Evolutionary conservation across 345 rosid species (phyloP), one percentile per base, ranked within the genome.

Genomic region (Citrus australasica): DNA sequence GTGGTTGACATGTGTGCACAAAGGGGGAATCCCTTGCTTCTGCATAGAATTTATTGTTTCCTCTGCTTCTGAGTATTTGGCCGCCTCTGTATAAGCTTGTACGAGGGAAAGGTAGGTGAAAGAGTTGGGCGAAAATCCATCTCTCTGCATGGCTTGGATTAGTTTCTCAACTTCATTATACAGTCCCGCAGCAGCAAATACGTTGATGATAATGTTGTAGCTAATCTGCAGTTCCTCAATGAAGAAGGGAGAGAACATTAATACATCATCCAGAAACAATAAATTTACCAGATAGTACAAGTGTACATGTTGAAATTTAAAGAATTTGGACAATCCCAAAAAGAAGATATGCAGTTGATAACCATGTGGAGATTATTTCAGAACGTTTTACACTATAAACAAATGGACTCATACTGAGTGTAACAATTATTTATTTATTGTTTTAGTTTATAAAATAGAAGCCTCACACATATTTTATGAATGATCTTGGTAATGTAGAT

Each of bases 181-280:
- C 28, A 84, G 88, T 77, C 90, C 89, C 7, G 67, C 77, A n/a
- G 63, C 53, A 46, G 92, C 90, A 76, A 87, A 92, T 40, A 83
- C 72, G 19, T 86, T 87, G 60, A 84, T 84, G 88, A 92, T 84
- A 83, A 90, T 88, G 79, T 91, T 91, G 89, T 91, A 92, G 92
- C 94, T 87, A 66, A 86, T 82, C 95, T 94, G 95, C 88, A 81
- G 55, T 75, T 40, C 28, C 71, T 60, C 63, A 74, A 70, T 19
- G 78, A 79, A 73, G 9, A 67, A 19, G 65, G 55, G 35, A 33
- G 46, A 76, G 73, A 9, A 62, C 63, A 9, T 60, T 35, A 73
- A 71, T 53, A 78, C 71, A 67, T 48, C 51, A n/a, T 2, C 25
- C 66, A 2, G 30, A 60, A 73, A 38, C n/a, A 59, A n/a, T 30